These are phyloP conservation scores for Magnusiomyces ingens DNA, from an alignment of 1,139 yeast species.

Conservation along the genomic window DNA sequence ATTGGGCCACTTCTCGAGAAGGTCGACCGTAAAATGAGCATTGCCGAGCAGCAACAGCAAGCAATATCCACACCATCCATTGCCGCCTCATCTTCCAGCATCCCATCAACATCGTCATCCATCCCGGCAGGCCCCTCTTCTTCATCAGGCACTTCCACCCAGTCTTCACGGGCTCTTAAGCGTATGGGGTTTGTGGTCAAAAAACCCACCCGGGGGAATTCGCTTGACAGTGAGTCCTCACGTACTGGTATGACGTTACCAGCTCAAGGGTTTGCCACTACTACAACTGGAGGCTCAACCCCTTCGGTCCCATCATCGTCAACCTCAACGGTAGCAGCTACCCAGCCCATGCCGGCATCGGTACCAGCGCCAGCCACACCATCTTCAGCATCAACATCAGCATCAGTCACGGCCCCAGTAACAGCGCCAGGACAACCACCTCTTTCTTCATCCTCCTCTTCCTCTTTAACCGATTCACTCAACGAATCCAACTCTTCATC, in stretches of 20 bases:
- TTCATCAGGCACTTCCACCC: conserved; percentile 21
- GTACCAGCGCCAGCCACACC: not conserved
- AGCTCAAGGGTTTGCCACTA: not conserved
- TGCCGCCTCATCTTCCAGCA: conserved; percentile 23
- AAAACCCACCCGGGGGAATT: not conserved
- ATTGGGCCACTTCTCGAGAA: not conserved
- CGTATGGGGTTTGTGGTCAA: conserved; percentile 30
- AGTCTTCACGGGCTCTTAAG: conserved; percentile 44
- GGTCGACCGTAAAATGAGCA: too few species aligned
- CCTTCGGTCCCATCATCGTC: too few species aligned
- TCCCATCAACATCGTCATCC: not conserved
- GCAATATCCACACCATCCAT: conserved; percentile 37
- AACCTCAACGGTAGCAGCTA: too few species aligned
- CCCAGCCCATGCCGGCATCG: too few species aligned
- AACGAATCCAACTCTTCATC: too few species aligned
- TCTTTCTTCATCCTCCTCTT: too few species aligned
- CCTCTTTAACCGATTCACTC: too few species aligned
- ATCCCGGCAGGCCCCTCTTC: not conserved
- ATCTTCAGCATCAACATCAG: not conserved
- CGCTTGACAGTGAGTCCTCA: not conserved
- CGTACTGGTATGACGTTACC: not conserved
- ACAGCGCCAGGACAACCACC: too few species aligned
- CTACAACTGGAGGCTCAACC: too few species aligned
- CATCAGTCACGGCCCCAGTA: too few species aligned
- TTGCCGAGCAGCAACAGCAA: conserved; percentile 3